Evolutionary conservation across 176 grass and related monocot genomes (phyloP).

Genomic region (Carex littledalei): DNA sequence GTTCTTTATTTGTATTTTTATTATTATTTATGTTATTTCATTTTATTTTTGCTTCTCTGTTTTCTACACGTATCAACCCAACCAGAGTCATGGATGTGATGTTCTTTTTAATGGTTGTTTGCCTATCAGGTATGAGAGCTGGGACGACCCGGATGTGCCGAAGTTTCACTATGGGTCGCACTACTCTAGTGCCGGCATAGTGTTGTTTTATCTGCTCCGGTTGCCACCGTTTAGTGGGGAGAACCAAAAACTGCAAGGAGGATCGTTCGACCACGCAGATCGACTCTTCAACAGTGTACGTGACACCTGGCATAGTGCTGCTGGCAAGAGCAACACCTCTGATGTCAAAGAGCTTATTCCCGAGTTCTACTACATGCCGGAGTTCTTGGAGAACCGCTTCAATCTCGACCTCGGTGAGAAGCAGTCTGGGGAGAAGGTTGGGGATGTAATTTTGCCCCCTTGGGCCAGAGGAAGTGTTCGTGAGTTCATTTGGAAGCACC

Average conservation of each 20-base stretch:
- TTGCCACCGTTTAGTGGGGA: slow-evolving; percentile 81
- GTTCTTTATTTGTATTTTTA: slow-evolving; percentile 31
- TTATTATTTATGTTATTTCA: slow-evolving; percentile 20
- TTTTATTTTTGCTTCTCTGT: slow-evolving; percentile 17
- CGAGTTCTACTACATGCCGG: slow-evolving; percentile 98
- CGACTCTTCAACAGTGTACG: slow-evolving; percentile 86
- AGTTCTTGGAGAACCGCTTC: slow-evolving; percentile 93
- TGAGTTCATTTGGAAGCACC: slow-evolving; percentile 93
- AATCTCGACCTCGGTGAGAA: slow-evolving; percentile 93
- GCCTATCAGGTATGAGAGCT: slow-evolving; percentile 90
- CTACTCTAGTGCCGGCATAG: slow-evolving; percentile 98
- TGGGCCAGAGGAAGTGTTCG: slow-evolving; percentile 90
- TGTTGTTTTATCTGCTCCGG: slow-evolving; percentile 97
- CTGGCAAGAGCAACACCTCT: slow-evolving; percentile 97
- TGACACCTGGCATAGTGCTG: slow-evolving; percentile 90
- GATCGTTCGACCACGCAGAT: slow-evolving; percentile 96
- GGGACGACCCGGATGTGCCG: slow-evolving; percentile 98
- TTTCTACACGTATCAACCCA: neutral
- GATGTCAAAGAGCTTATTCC: slow-evolving; percentile 99
- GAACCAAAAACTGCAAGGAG: slow-evolving; percentile 97
- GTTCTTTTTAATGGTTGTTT: too few relatives aligned
- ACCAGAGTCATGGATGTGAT: neutral
- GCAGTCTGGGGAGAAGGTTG: slow-evolving; percentile 98
- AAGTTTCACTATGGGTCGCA: slow-evolving; percentile 99
- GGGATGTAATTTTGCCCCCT: slow-evolving; percentile 84